Base-by-base conservation (phyloP, 2,329 filamentous ascomycete genomes). In the Ceratocystis eucalypticola region DNA sequence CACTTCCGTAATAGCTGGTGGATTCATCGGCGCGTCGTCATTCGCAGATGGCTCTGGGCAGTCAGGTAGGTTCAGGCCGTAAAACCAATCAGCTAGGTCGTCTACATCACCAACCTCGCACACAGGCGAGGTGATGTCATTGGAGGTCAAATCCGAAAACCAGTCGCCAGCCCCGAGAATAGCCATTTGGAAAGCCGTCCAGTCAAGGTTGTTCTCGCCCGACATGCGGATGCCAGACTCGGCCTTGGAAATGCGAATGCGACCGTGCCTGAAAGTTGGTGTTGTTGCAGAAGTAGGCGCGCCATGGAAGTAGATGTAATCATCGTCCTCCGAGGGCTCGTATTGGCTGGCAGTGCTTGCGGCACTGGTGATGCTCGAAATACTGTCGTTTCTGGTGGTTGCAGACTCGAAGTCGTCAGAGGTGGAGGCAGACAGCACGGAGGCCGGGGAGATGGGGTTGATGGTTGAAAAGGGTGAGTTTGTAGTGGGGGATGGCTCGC, bases 151-250 rank as follows among this genome's bases (percentile, higher is more conserved):
- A 80, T 80, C 20, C 74, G 78, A 75, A 57, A 81, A 76, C 69
- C 83, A 81, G 37, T 80, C 81, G 1, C 80, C 80, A 4, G 81
- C 82, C 53, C 83, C 83, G 0, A 82, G 74, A 62, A 86, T 84
- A 17, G 84, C 83, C 79, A 85, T 84, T 73, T 87, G 84, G 71
- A 85, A 86, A 2, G 83, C 83, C 5, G 80, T 84, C 83, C 83
- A 86, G 75, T 87, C 83, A 2, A 86, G 73, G 7, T 76, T 79
- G 61, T 81, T 66, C 22, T 70, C 69, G 17, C 61, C 57, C 30
- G 64, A 22, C 61, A 66, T 62, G 20, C 65, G 66, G 41, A 69
- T 65, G 25, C 73, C 70, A 6, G 78, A 71, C 62, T 82, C 78
- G 2, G 76, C 73, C 70, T 79, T 80, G 64, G 77, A 71, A 62